Percentiles rank a stretch among this genome's conserved stretches.
phyloP scores from a whole-genome alignment of 1,284 basidiomycete species.

The Porogramme epimiltina region DNA sequence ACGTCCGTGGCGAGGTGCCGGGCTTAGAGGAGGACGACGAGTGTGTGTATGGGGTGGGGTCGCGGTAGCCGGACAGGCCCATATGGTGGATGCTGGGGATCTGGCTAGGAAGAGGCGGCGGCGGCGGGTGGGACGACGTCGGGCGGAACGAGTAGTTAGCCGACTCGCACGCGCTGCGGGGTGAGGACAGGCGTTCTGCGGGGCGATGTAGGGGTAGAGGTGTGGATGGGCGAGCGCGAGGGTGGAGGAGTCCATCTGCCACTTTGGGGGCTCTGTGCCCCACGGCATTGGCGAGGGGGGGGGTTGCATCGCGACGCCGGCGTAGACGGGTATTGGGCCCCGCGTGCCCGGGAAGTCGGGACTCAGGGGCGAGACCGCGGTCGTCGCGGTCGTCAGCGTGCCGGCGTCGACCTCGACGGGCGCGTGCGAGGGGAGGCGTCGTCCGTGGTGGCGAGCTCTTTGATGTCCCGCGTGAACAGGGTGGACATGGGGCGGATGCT shows the following conservation, averaged over 20 bases:
- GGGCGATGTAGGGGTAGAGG: conserved; percentile 5
- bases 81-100: conserved; percentile 26
- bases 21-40: conserved; percentile 30
- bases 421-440: conserved; percentile 29
- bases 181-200: conserved; percentile 16
- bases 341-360: conserved; percentile 37
- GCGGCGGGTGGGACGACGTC: conserved; percentile 4
- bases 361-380: conserved; percentile 53
- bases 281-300: conserved; percentile 21
- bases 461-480: conserved; percentile 71
- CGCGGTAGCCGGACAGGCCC: conserved; percentile 26
- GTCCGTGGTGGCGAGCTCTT: conserved; percentile 50
- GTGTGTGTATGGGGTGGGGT: conserved; percentile 30
- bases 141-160: conserved; percentile 10
- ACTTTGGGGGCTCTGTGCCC: conserved; percentile 19
- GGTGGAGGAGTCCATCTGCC: conserved; percentile 15
- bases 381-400: conserved; percentile 44
- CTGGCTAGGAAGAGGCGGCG: conserved; percentile 7
- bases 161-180: conserved; percentile 18
- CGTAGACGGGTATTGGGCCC: too few species aligned
- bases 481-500: conserved; percentile 77
- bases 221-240: conserved; percentile 10
- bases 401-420: conserved; percentile 44
- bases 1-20: conserved; percentile 25
- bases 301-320: conserved; percentile 22